Base-by-base conservation (phyloP, 2,329 filamentous ascomycete species). In the Sporothrix globosa region DNA sequence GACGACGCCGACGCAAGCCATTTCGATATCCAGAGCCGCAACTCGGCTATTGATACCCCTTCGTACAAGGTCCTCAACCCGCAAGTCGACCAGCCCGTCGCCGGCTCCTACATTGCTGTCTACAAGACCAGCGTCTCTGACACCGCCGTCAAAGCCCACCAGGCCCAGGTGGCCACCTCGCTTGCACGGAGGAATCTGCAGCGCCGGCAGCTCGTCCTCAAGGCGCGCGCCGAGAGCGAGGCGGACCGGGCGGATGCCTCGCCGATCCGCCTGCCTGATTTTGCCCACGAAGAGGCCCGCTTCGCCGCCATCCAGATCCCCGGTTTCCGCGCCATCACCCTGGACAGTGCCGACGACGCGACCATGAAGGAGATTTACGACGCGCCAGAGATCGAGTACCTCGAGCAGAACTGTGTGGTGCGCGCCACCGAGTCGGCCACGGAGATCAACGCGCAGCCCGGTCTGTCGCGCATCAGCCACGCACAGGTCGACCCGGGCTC, bases 71-170 rank as follows among this genome's bases (percentile, higher is more conserved):
- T 60, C 56, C 78, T 79, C 75, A 89, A 88, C 76, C 77, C 82
- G 2, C 78, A 82, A 44, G 83, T 82, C 69, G 74, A 74, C 11
- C 80, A 87, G 74, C 78, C 85, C 71, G 83, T 90, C 63, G 79
- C 85, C 48, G 84, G 86, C 79, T 81, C 82, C 65, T 91, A 88
- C 78, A 90, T 91, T 73, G 87, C 90, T 69, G 87, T 90, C 71
- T 90, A 89, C 81, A 87, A 89, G 77, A 81, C 81, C 73, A 84
- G 82, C 69, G 83, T 83, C 74, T 81, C 79, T 72, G 79, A 83
- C 27, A 82, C 82, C 19, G 79, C 80, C 50, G 83, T 90, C 75
- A 78, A 80, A 50, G 69, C 82, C 65, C 85, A 87, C 77, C 80
- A 86, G 75, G 78, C 80, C 44, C 81, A 78, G 70, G 82, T 88